Conservation (phyloP, 2,329 filamentous ascomycete species). For the Claviceps cyperi region DNA sequence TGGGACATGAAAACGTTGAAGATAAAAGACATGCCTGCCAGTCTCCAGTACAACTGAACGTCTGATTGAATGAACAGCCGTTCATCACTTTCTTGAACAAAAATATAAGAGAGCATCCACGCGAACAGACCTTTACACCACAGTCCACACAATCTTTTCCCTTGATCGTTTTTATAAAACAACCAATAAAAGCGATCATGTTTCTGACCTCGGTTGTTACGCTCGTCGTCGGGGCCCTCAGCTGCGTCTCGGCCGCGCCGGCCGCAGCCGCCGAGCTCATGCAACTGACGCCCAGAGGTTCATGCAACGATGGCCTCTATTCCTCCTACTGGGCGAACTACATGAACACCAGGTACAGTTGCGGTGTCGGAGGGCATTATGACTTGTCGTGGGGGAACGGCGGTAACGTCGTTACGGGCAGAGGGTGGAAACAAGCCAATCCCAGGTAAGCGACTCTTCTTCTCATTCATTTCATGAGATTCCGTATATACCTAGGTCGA, state of each 20-base stretch:
- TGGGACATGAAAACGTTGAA: no score
- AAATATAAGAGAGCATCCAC: no score
- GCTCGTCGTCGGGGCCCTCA: background rate
- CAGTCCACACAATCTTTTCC: no score
- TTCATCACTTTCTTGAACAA: no score
- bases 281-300: background rate
- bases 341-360: background rate
- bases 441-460: slow-evolving; percentile 23
- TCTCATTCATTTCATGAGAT: background rate
- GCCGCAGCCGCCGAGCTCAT: background rate
- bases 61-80: no score
- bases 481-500: slow-evolving; percentile 7
- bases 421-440: slow-evolving; percentile 41
- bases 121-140: no score
- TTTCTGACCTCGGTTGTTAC: background rate
- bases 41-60: no score
- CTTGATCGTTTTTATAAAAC: no score
- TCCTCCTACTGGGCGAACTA: background rate
- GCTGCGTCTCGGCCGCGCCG: background rate
- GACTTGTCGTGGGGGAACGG: slow-evolving; percentile 23
- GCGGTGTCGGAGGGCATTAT: background rate
- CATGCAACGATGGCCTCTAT: background rate
- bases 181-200: background rate
- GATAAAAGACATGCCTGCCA: no score
- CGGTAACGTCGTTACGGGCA: slow-evolving; percentile 42